Evolutionary conservation across 2,329 filamentous ascomycete genomes (phyloP), one percentile per base, ranked within the genome.

Genomic region (Claviceps maximensis): DNA sequence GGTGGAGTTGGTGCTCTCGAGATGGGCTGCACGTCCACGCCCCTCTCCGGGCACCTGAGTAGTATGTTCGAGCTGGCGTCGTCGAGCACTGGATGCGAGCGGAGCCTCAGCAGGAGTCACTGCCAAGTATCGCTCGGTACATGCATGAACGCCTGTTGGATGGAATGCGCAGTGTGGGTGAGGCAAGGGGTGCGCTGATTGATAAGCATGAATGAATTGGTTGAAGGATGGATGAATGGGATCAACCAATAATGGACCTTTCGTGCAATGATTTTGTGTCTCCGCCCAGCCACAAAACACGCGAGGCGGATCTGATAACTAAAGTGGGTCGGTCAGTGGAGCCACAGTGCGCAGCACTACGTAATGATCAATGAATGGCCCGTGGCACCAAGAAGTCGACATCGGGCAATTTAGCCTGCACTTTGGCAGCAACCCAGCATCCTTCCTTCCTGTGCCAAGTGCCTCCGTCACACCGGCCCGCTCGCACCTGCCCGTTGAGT

Each of bases 1-100:
- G 0, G 80, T 84, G 29, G 73, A 76, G 60, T 85, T 86, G 4
- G 81, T 85, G 54, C 17, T 19, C 38, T 41, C n/a, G 38, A 19
- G 38, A 29, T 29, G 27, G 5, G 27, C 27, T 3, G 27, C 5
- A 29, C 27, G 9, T 6, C 9, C 9, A 29, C 9, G 27, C 27
- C 27, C 27, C 27, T 29, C 27, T 29, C 27, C 27, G 27, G 9
- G 5, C 27, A 29, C 27, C 27, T 29, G 27, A 9, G 27, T 9
- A 9, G n/a, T n/a, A n/a, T n/a, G n/a, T n/a, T n/a, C n/a, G n/a
- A n/a, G n/a, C n/a, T 29, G 27, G 27, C 38, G 38, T 41, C 38
- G 17, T 9, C n/a, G n/a, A n/a, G n/a, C n/a, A n/a, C n/a, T n/a
- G 19, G 41, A 13, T 25, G 15, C 41, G 12, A 23, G 41, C 15